A percentile compares a stretch with the other conserved stretches of the same genome.
Evolutionary conservation across 192 early-diverging fungal genomes (phyloP).

Genomic region (Coemansia aciculifera): DNA sequence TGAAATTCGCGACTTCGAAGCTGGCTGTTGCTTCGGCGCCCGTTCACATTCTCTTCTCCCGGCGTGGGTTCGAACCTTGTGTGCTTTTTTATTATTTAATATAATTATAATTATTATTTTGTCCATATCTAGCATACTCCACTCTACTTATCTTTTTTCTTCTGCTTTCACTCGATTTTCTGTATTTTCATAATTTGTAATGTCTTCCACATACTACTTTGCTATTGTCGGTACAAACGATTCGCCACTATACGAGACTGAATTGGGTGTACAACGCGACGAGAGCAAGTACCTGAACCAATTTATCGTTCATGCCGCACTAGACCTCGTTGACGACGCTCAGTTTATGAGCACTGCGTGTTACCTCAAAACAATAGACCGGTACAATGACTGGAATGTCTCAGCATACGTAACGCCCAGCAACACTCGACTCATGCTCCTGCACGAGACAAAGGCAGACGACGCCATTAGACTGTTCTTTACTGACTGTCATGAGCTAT

Average conservation of each 20-base stretch:
- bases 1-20: not conserved
- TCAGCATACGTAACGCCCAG: conserved; percentile 90
- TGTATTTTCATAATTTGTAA: not conserved
- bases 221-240: conserved; percentile 92
- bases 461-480: conserved; percentile 67
- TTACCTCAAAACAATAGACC: conserved; percentile 92
- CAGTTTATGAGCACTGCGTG: conserved; percentile 85
- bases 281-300: conserved; percentile 93
- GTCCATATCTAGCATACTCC: not conserved
- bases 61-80: not conserved
- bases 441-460: conserved; percentile 62
- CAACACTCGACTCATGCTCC: conserved; percentile 68
- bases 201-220: conserved; percentile 72
- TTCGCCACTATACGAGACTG: conserved; percentile 94
- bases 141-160: not conserved
- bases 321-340: conserved; percentile 96
- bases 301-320: conserved; percentile 94
- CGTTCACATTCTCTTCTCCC: not conserved
- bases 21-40: not conserved
- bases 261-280: conserved; percentile 62
- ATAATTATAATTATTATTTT: not conserved
- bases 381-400: conserved; percentile 92
- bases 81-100: not conserved
- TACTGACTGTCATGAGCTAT: conserved; percentile 32
- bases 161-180: not conserved